Percentiles rank a stretch among this genome's conserved stretches.
phyloP scores from a whole-genome alignment of 441 rosid genomes.

The Capsella rubella region DNA sequence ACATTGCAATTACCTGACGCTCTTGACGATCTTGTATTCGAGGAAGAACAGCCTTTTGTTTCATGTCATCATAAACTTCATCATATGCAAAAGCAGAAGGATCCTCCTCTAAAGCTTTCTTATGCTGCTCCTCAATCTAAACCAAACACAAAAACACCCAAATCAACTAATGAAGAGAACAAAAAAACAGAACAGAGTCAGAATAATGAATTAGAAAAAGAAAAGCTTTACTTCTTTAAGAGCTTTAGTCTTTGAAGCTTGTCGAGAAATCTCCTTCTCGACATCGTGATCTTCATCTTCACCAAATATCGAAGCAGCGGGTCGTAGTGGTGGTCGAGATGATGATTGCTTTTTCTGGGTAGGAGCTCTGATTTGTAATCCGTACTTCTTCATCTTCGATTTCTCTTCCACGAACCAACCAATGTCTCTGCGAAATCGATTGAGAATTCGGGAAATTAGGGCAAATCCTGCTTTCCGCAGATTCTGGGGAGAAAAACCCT shows the following conservation, averaged over 20 bases:
- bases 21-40: constrained; percentile 66
- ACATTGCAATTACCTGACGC: constrained; percentile 23
- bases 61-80: constrained; percentile 87
- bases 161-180: not conserved
- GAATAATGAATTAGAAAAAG: not conserved
- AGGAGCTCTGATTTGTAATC: constrained; percentile 80
- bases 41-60: constrained; percentile 63
- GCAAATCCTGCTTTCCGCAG: not conserved
- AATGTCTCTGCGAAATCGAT: constrained; percentile 2
- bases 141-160: not conserved
- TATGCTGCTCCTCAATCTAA: constrained; percentile 84
- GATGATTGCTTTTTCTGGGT: constrained; percentile 61
- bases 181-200: not conserved
- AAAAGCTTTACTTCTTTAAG: constrained; percentile 63
- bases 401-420: constrained; percentile 13
- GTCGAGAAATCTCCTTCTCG: constrained; percentile 81
- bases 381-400: constrained; percentile 71
- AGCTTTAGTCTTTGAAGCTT: constrained; percentile 80
- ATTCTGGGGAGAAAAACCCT: not conserved
- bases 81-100: constrained; percentile 90
- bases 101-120: constrained; percentile 87
- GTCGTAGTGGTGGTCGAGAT: constrained; percentile 58
- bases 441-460: not conserved
- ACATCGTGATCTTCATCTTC: constrained; percentile 69
- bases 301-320: constrained; percentile 52